Percentiles rank a stretch among this genome's conserved stretches.
These are phyloP conservation scores for Fomitopsis betulina DNA, from an alignment of 1,284 basidiomycete genomes.

Conservation along the genomic window DNA sequence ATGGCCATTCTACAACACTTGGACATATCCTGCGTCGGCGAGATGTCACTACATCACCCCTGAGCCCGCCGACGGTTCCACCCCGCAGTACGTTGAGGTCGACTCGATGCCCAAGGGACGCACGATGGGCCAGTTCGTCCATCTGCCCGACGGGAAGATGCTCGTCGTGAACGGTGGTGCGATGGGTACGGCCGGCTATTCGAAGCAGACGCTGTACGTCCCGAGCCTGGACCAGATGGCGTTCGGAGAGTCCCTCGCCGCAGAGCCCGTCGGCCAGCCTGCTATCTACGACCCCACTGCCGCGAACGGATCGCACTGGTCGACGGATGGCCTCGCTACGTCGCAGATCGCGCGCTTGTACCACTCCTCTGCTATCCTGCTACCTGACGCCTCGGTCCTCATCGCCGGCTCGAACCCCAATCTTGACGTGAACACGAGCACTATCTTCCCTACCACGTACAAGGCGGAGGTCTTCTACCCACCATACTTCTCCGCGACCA, in stretches of 20 bases:
- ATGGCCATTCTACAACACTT: slow-evolving; percentile 63
- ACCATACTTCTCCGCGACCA: slow-evolving; percentile 70
- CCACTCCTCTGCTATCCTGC: slow-evolving; percentile 85
- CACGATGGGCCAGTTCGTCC: slow-evolving; percentile 87
- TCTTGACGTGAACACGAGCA: slow-evolving; percentile 69
- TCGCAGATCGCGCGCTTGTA: slow-evolving; percentile 77
- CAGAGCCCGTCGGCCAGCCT: slow-evolving; percentile 64
- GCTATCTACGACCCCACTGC: slow-evolving; percentile 75
- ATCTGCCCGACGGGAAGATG: slow-evolving; percentile 71
- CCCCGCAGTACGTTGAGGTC: slow-evolving; percentile 53
- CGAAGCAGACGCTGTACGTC: slow-evolving; percentile 48
- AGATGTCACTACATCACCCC: slow-evolving; percentile 78
- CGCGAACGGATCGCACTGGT: slow-evolving; percentile 68
- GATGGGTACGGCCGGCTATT: slow-evolving; percentile 76
- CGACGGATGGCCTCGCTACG: slow-evolving; percentile 55
- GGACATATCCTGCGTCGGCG: slow-evolving; percentile 55
- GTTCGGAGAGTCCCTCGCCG: slow-evolving; percentile 57
- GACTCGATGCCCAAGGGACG: slow-evolving; percentile 76
- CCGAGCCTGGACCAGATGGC: slow-evolving; percentile 47
- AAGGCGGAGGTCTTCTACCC: slow-evolving; percentile 87
- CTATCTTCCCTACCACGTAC: slow-evolving; percentile 83
- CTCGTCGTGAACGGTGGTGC: slow-evolving; percentile 75
- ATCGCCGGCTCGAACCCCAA: slow-evolving; percentile 94
- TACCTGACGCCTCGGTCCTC: slow-evolving; percentile 84
- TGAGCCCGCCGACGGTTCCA: slow-evolving; percentile 63